Evolutionary conservation across 176 grass and related monocot genomes (phyloP).

Genomic region (Pharus latifolius): DNA sequence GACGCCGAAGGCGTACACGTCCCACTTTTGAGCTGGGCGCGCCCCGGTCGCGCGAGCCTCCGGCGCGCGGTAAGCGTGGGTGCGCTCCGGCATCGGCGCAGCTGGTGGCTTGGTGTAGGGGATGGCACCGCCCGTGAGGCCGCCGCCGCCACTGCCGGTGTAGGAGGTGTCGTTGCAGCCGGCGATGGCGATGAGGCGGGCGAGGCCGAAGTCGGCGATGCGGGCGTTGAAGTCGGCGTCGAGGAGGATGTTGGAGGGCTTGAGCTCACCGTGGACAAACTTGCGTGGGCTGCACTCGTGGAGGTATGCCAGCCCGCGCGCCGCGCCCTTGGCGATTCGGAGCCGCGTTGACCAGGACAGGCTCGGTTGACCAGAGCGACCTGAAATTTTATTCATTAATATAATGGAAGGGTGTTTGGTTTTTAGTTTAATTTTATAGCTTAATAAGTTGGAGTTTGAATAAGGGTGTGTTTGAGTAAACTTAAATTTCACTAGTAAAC

Average conservation of each 20-base stretch:
- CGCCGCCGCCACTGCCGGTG: background rate
- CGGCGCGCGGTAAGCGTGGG: slow-evolving; percentile 53
- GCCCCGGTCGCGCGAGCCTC: slow-evolving; percentile 19
- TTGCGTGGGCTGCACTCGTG: slow-evolving; percentile 70
- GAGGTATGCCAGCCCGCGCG: slow-evolving; percentile 63
- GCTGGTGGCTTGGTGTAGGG: slow-evolving; percentile 24
- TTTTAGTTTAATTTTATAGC: too few relatives aligned
- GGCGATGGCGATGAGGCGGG: slow-evolving; percentile 46
- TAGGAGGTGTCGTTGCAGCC: slow-evolving; percentile 22
- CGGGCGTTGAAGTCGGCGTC: slow-evolving; percentile 54
- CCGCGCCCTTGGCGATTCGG: slow-evolving; percentile 50
- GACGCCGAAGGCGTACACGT: slow-evolving; percentile 73
- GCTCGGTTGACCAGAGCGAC: slow-evolving; percentile 26
- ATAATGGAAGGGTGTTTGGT: too few relatives aligned
- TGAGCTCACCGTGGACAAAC: slow-evolving; percentile 74
- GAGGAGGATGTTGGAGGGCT: slow-evolving; percentile 93
- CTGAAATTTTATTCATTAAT: slow-evolving; percentile 38
- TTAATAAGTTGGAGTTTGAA: too few relatives aligned
- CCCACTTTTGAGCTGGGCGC: slow-evolving; percentile 55
- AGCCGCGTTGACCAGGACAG: slow-evolving; percentile 57
- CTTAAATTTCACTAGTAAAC: too few relatives aligned
- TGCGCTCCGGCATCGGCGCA: background rate
- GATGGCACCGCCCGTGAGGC: slow-evolving; percentile 29
- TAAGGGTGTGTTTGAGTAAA: too few relatives aligned
- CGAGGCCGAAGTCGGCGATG: slow-evolving; percentile 73